A percentile compares a stretch with the other conserved stretches of the same genome.
Conservation (phyloP, 805 yeast genomes). For the Candida palmyrensis region DNA sequence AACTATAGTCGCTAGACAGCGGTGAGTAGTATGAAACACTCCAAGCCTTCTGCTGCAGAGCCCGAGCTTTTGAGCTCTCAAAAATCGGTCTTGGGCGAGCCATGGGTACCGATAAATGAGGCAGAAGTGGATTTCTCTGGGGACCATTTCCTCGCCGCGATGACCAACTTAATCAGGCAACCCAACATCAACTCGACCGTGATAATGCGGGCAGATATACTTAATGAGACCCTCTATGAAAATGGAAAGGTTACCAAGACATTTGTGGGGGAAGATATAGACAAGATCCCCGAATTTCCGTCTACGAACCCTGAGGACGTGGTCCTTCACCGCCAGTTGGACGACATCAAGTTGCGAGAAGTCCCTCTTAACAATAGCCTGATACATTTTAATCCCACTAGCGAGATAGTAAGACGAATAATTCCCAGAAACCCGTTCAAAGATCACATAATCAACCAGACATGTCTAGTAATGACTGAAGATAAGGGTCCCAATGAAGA, state of each 20-base stretch:
- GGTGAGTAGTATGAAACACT: neutral
- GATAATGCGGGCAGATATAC: constrained; percentile 80
- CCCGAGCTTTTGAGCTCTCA: constrained; percentile 10
- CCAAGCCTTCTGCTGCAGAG: neutral
- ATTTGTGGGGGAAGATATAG: constrained; percentile 20
- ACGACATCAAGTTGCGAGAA: constrained; percentile 25
- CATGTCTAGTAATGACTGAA: constrained; percentile 53
- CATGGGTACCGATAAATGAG: constrained; percentile 60
- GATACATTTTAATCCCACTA: constrained; percentile 26
- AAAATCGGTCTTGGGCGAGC: constrained; percentile 47
- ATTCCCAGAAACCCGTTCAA: constrained; percentile 90
- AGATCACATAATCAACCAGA: constrained; percentile 79
- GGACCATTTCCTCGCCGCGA: constrained; percentile 65
- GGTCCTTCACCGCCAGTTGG: constrained; percentile 27
- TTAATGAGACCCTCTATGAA: constrained; percentile 45
- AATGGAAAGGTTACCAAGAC: constrained; percentile 20
- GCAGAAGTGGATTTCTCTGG: constrained; percentile 43
- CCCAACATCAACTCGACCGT: constrained; percentile 93
- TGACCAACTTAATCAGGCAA: constrained; percentile 71
- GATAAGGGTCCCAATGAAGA: constrained; percentile 14
- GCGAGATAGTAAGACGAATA: constrained; percentile 70
- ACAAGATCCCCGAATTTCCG: constrained; percentile 30
- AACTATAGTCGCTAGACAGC: neutral
- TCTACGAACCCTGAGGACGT: constrained; percentile 15
- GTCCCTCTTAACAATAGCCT: constrained; percentile 20